Evolutionary conservation across 257 asterid species (phyloP), one percentile per base, ranked within the genome.

Genomic region (Cordia subcordata): DNA sequence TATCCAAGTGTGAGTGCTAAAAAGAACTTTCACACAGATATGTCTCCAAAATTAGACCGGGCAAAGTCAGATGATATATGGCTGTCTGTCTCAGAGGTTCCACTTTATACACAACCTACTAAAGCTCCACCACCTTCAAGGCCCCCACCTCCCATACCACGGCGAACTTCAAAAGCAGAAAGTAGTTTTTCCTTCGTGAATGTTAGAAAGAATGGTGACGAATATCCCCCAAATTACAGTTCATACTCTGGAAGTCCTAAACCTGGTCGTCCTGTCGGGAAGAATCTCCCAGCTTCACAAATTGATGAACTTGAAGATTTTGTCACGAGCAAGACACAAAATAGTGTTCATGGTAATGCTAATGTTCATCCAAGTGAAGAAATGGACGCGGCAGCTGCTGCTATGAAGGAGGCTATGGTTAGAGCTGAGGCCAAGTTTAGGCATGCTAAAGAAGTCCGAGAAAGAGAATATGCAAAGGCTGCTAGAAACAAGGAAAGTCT

Each of bases 371-470:
- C 82, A 35, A 69, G 84, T 68, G 85, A 72, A 65, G 93, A 85
- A 18, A 67, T 76, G 77, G 77, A 82, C 80, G 81, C 80, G 64
- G 88, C 98, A 63, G 96, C 96, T 51, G 99, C 96, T 69, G 97
- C 96, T 57, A 94, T 94, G 99, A 94, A 90, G 79, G 96, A 94
- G 67, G 99, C 99, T 60, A 90, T 94, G 96, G 97, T 87, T 75
- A 94, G 78, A 73, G 99, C 99, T 51, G 93, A 90, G 81, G 97
- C 94, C 50, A 94, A 94, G 73, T 94, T 94, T 64, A 85, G 85
- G 72, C 94, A 87, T 62, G 99, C 97, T 52, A 94, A 87, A 83
- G 99, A 90, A 76, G 94, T 87, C 21, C 95, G 96, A 15, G 99
- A 87, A 72, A 87, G 95, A 79, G 97, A 90, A 71, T 56, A 71